Conservation (phyloP, 441 rosid genomes). For the Gossypium davidsonii region DNA sequence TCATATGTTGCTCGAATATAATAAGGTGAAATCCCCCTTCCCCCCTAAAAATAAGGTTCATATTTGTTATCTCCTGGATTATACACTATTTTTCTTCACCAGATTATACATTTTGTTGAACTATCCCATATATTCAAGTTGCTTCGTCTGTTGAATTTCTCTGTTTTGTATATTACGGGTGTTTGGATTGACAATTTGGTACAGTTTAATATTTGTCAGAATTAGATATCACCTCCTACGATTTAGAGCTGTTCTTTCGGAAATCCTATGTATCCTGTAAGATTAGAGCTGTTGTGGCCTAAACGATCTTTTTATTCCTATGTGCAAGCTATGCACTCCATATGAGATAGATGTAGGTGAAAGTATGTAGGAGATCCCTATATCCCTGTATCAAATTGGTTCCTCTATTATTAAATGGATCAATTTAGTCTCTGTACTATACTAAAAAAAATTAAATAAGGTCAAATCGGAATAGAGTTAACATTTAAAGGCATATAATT, state of each 20-base stretch:
- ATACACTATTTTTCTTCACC: neutral
- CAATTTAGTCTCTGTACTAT: too few relatives aligned
- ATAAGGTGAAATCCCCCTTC: constrained; percentile 57
- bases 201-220: neutral
- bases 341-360: too few relatives aligned
- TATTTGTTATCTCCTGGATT: neutral
- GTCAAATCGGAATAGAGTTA: too few relatives aligned
- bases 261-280: neutral
- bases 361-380: too few relatives aligned
- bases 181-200: neutral
- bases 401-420: too few relatives aligned
- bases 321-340: too few relatives aligned
- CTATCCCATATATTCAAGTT: neutral
- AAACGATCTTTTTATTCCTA: too few relatives aligned
- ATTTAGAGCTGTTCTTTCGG: neutral
- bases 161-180: neutral
- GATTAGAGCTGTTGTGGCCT: too few relatives aligned
- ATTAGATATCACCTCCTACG: neutral
- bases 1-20: constrained; percentile 87
- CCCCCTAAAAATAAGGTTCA: neutral
- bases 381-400: too few relatives aligned
- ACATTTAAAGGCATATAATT: too few relatives aligned
- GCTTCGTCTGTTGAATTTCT: neutral
- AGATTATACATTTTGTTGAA: neutral
- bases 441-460: too few relatives aligned